Percentiles rank a stretch among this genome's conserved stretches.
phyloP scores from a whole-genome alignment of 306 rosid species.

The Pyrus pyrifolia region DNA sequence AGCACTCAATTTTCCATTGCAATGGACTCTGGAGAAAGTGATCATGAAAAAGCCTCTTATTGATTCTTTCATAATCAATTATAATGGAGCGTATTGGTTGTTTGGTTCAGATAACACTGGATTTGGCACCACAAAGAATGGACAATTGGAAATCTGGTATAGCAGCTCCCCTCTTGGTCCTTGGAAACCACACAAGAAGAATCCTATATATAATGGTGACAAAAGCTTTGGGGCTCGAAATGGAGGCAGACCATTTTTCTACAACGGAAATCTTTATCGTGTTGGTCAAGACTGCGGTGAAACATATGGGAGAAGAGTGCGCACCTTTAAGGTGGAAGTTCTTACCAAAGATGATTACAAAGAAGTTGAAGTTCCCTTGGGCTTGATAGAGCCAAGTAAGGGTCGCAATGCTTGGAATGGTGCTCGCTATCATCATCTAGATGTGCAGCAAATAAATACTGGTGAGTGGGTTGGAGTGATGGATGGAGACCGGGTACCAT shows the following conservation, averaged over 20 bases:
- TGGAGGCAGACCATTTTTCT: constrained; percentile 88
- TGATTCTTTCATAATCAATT: constrained; percentile 57
- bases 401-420: constrained; percentile 97
- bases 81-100: constrained; percentile 72
- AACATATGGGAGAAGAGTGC: constrained; percentile 75
- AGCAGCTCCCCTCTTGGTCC: constrained; percentile 86
- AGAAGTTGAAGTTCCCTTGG: constrained; percentile 75
- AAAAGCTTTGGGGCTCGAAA: constrained; percentile 91
- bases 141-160: constrained; percentile 90
- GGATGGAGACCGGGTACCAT: constrained; percentile 98
- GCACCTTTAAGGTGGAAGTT: constrained; percentile 68
- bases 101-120: constrained; percentile 94
- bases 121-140: constrained; percentile 76
- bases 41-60: constrained; percentile 75
- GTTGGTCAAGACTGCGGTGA: constrained; percentile 94
- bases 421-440: constrained; percentile 84
- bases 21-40: constrained; percentile 77
- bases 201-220: constrained; percentile 70
- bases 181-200: constrained; percentile 82
- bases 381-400: constrained; percentile 61
- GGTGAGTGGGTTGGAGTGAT: constrained; percentile 89
- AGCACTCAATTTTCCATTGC: constrained; percentile 71
- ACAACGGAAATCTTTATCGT: constrained; percentile 72
- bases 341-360: constrained; percentile 59
- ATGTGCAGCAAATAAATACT: constrained; percentile 72